A percentile compares a stretch with the other conserved stretches of the same genome.
phyloP scores from a whole-genome alignment of 371 early-diverging fungal genomes.

The Rhizomucor miehei region DNA sequence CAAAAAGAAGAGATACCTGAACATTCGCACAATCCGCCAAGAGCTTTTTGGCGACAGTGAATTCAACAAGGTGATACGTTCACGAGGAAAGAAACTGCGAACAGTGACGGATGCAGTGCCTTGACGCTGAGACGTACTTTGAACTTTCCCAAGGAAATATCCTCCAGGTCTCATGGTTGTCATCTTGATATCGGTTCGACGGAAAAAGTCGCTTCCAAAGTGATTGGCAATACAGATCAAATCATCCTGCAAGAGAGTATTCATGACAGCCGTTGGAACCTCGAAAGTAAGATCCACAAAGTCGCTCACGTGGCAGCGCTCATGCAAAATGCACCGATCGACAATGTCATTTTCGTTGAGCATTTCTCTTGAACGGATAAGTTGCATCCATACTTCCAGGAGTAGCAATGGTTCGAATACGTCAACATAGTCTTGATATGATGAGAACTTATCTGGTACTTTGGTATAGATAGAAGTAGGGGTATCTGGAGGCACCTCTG shows the following conservation, averaged over 20 bases:
- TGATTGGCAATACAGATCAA: slow-evolving; percentile 46
- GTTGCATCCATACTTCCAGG: slow-evolving; percentile 84
- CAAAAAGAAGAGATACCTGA: too few species aligned
- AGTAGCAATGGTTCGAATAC: slow-evolving; percentile 82
- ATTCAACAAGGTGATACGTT: slow-evolving; percentile 40
- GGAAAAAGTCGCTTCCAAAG: slow-evolving; percentile 43
- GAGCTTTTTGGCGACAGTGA: slow-evolving; percentile 40
- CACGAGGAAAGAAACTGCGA: slow-evolving; percentile 44
- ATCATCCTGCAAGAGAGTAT: slow-evolving; percentile 42
- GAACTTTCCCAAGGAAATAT: slow-evolving; percentile 64
- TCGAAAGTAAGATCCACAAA: slow-evolving; percentile 71
- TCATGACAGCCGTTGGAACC: slow-evolving; percentile 27
- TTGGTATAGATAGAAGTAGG: slow-evolving; percentile 17
- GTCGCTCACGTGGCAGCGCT: slow-evolving; percentile 66
- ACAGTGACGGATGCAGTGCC: slow-evolving; percentile 45
- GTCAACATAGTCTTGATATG: slow-evolving; percentile 58
- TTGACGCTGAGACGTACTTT: slow-evolving; percentile 36
- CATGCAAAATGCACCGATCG: slow-evolving; percentile 42
- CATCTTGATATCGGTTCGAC: slow-evolving; percentile 4
- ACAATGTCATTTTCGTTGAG: slow-evolving; percentile 43
- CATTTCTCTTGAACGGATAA: slow-evolving; percentile 71
- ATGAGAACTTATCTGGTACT: slow-evolving; percentile 61
- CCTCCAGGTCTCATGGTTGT: slow-evolving; percentile 12
- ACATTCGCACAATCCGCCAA: slow-evolving; percentile 33
- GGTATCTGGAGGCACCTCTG: slow-evolving; percentile 46